Conservation (phyloP, 495 filamentous ascomycete genomes). For the Geopyxis carbonaria region DNA sequence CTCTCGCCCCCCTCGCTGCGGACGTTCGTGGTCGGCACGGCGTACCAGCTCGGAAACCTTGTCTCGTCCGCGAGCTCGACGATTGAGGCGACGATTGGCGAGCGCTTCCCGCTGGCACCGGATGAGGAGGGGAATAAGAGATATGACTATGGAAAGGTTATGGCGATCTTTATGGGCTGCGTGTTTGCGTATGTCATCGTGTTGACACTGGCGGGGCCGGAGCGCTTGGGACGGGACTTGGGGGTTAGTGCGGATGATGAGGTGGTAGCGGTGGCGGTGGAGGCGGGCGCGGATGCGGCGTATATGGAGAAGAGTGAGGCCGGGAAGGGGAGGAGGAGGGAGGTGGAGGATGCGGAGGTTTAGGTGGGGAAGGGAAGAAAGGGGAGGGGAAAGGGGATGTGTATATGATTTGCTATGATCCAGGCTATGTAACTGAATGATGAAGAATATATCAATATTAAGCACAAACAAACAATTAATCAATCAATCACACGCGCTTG, state of each 20-base stretch:
- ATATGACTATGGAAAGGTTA: constrained; percentile 77
- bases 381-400: too few species aligned
- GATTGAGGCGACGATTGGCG: constrained; percentile 39
- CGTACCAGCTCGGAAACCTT: constrained; percentile 63
- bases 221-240: constrained; percentile 35
- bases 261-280: too few species aligned
- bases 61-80: constrained; percentile 45
- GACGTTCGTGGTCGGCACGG: constrained; percentile 45
- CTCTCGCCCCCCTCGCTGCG: constrained; percentile 54
- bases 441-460: too few species aligned
- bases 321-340: too few species aligned
- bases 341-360: too few species aligned
- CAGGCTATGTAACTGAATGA: too few species aligned
- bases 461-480: too few species aligned
- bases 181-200: constrained; percentile 73
- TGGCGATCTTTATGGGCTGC: constrained; percentile 85
- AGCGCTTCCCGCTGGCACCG: constrained; percentile 53
- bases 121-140: constrained; percentile 31
- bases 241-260: constrained; percentile 2
- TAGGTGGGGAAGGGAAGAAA: too few species aligned
- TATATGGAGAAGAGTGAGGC: too few species aligned
- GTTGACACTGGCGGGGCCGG: constrained; percentile 59
- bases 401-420: too few species aligned
- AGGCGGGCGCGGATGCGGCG: too few species aligned
- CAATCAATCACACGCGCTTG: too few species aligned